These are phyloP conservation scores for Penicillium lagena DNA, from an alignment of 495 filamentous ascomycete species.

Conservation along the genomic window DNA sequence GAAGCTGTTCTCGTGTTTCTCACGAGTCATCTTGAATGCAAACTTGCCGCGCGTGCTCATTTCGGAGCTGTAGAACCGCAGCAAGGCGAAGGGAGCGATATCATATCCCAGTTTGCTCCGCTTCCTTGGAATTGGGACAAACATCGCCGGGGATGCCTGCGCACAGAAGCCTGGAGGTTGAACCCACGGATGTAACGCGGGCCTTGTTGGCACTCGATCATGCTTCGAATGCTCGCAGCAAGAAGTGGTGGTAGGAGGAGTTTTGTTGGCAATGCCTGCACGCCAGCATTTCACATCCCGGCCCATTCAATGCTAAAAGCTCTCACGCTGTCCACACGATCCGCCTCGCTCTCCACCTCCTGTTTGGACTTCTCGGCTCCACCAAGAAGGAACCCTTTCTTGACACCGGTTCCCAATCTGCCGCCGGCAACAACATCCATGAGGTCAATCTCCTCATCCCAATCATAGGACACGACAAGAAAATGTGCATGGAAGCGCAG, in stretches of 20 bases:
- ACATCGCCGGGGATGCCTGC: too few species aligned
- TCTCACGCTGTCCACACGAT: constrained; percentile 38
- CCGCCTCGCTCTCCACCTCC: constrained; percentile 15
- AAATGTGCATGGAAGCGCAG: constrained; percentile 94
- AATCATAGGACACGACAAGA: constrained; percentile 66
- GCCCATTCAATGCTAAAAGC: constrained; percentile 80
- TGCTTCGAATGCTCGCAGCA: neutral
- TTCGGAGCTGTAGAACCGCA: too few species aligned
- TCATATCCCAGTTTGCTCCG: too few species aligned
- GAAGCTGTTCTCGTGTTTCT: too few species aligned
- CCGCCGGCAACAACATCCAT: constrained; percentile 81
- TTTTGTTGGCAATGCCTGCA: neutral
- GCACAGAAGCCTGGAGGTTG: too few species aligned
- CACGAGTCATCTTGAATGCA: too few species aligned
- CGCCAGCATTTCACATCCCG: constrained; percentile 53
- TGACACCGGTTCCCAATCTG: constrained; percentile 84
- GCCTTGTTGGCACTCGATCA: neutral
- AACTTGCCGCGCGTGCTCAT: too few species aligned
- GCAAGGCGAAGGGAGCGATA: too few species aligned
- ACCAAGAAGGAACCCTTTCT: constrained; percentile 89
- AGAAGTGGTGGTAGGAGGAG: neutral
- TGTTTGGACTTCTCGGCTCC: constrained; percentile 41
- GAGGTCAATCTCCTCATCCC: constrained; percentile 80
- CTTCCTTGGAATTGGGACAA: too few species aligned
- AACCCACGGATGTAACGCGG: too few species aligned